A percentile compares a stretch with the other conserved stretches of the same genome.
phyloP scores from a whole-genome alignment of 2,329 filamentous ascomycete species.

The Penicillium palitans region DNA sequence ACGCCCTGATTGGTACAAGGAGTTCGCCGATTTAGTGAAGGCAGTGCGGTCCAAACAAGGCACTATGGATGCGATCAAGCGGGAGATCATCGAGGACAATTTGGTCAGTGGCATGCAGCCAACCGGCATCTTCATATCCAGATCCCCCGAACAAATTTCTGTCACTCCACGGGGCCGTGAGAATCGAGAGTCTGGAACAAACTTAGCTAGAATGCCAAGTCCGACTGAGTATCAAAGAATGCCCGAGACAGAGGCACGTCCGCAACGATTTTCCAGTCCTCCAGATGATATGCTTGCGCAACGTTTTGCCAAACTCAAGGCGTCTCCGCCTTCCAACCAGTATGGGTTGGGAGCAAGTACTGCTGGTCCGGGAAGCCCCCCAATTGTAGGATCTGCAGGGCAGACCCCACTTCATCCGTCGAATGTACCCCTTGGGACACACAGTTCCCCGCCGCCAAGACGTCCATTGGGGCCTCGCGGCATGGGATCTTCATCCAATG shows the following conservation, averaged over 20 bases:
- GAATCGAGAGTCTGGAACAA: slow-evolving; percentile 19
- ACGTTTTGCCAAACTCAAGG: slow-evolving; percentile 44
- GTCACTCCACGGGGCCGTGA: slow-evolving; percentile 27
- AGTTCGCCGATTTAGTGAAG: slow-evolving; percentile 54
- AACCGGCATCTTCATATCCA: slow-evolving; percentile 14
- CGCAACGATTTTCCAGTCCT: slow-evolving; percentile 29
- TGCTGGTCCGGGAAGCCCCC: slow-evolving; percentile 6
- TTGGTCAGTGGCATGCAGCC: slow-evolving; percentile 32
- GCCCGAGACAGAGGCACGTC: slow-evolving; percentile 23
- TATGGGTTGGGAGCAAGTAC: slow-evolving; percentile 1
- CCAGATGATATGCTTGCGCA: slow-evolving; percentile 41
- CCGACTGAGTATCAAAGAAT: slow-evolving; percentile 40
- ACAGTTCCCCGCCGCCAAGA: slow-evolving; percentile 26
- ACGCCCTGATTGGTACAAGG: slow-evolving; percentile 49
- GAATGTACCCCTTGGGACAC: slow-evolving; percentile 8
- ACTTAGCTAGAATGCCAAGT: slow-evolving; percentile 42
- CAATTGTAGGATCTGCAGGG: slow-evolving; percentile 16
- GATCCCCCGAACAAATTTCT: slow-evolving; percentile 14
- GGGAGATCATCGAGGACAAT: slow-evolving; percentile 43
- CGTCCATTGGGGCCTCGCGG: slow-evolving; percentile 45
- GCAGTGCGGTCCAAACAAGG: slow-evolving; percentile 44
- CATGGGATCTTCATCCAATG: slow-evolving; percentile 40
- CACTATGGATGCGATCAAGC: slow-evolving; percentile 45
- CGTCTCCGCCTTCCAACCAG: slow-evolving; percentile 19
- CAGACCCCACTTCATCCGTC: slow-evolving; percentile 21